Conservation (phyloP, 2,329 filamentous ascomycete species). For the Trichoderma pleuroti region DNA sequence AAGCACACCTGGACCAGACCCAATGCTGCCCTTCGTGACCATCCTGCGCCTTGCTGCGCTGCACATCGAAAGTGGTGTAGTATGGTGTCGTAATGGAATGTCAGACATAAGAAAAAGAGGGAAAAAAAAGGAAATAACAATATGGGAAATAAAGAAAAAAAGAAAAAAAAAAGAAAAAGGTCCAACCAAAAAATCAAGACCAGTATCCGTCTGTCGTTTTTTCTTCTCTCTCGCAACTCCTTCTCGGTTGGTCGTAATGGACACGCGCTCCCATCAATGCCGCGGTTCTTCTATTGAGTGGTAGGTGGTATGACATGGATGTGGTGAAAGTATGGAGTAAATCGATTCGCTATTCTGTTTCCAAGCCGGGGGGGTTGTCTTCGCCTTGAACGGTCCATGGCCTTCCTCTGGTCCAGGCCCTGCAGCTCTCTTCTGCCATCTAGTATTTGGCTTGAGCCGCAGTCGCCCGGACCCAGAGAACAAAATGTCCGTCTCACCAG, state of each 20-base stretch:
- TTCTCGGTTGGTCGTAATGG: slow-evolving; percentile 25
- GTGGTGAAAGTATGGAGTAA: slow-evolving; percentile 4
- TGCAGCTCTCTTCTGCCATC: background rate
- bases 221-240: slow-evolving; percentile 12
- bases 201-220: slow-evolving; percentile 23
- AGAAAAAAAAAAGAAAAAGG: slow-evolving; percentile 19
- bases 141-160: slow-evolving; percentile 3
- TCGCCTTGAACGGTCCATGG: slow-evolving; percentile 6
- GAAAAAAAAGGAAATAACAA: slow-evolving; percentile 18
- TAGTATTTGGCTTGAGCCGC: background rate
- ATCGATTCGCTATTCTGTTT: slow-evolving; percentile 14
- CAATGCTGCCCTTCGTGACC: slow-evolving; percentile 38
- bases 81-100: slow-evolving; percentile 36
- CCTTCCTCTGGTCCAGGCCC: background rate
- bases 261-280: slow-evolving; percentile 23
- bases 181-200: slow-evolving; percentile 25
- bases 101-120: slow-evolving; percentile 31
- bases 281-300: slow-evolving; percentile 26
- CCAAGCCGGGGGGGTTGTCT: slow-evolving; percentile 4
- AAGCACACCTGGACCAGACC: slow-evolving; percentile 33
- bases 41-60: slow-evolving; percentile 40
- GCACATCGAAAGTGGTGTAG: slow-evolving; percentile 35
- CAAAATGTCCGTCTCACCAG: background rate
- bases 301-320: slow-evolving; percentile 22
- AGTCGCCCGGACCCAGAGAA: slow-evolving; percentile 1